Percentiles rank a stretch among this genome's conserved stretches.
phyloP scores from a whole-genome alignment of 2,329 filamentous ascomycete species.

The Aspergillus terreus region DNA sequence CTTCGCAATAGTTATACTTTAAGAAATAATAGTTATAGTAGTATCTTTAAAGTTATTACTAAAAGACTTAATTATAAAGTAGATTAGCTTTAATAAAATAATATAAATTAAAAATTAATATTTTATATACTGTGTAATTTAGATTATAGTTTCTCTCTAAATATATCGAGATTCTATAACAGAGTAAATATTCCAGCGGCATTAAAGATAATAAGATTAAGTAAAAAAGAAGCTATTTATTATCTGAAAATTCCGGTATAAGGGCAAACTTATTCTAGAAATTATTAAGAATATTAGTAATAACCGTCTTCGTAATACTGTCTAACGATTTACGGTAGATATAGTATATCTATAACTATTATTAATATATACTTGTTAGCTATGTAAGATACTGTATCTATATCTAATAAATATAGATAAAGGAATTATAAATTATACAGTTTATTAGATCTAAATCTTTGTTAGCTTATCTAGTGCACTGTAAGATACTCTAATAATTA shows the following conservation, averaged over 20 bases:
- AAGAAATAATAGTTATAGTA: constrained; percentile 22
- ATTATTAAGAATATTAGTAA: constrained; percentile 7
- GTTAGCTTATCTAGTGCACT: neutral
- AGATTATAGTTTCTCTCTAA: neutral
- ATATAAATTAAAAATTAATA: neutral
- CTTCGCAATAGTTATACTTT: constrained; percentile 24
- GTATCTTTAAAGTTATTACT: constrained; percentile 25
- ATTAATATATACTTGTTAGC: neutral
- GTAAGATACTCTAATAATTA: neutral
- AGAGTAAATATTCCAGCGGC: constrained; percentile 18
- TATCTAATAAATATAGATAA: constrained; percentile 1
- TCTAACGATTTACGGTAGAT: neutral
- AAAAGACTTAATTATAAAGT: constrained; percentile 10
- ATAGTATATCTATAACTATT: neutral
- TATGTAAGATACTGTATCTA: neutral
- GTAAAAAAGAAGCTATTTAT: constrained; percentile 26
- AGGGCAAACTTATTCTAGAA: constrained; percentile 28
- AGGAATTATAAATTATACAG: constrained; percentile 2
- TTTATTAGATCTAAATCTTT: neutral
- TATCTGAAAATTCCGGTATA: constrained; percentile 17
- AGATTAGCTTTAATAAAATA: constrained; percentile 17
- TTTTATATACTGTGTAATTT: neutral
- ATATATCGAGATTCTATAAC: constrained; percentile 23
- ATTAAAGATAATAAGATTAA: constrained; percentile 28
- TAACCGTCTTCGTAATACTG: neutral